Evolutionary conservation across 1,284 basidiomycete genomes (phyloP).

Genomic region (Agroathelia rolfsii): DNA sequence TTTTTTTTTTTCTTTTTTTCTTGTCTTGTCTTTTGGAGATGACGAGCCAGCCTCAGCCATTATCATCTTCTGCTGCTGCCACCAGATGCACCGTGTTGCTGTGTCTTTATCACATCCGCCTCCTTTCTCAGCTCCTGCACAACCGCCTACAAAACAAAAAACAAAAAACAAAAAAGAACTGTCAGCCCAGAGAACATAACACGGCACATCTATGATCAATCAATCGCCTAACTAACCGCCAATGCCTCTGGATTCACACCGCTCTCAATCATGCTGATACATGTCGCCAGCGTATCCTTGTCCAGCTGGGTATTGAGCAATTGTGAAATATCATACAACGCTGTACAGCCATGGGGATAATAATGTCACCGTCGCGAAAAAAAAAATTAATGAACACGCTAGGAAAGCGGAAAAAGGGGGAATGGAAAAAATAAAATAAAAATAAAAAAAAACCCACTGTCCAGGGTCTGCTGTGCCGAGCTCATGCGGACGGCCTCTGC

Average conservation of each 20-base stretch:
- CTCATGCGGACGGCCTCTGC: constrained; percentile 53
- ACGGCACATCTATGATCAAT: constrained; percentile 11
- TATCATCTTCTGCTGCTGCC: too few species aligned
- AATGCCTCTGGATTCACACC: constrained; percentile 81
- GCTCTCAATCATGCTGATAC: constrained; percentile 76
- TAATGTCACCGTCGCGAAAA: constrained; percentile 3
- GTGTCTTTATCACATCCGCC: constrained; percentile 28
- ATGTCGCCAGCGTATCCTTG: constrained; percentile 74
- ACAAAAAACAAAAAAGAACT: too few species aligned
- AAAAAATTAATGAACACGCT: neutral
- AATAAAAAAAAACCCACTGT: constrained; percentile 47
- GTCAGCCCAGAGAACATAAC: constrained; percentile 3
- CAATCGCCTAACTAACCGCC: constrained; percentile 68
- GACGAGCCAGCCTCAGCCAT: too few species aligned
- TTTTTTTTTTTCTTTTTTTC: too few species aligned
- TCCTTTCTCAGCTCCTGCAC: constrained; percentile 68
- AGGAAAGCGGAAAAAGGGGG: neutral
- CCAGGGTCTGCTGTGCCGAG: constrained; percentile 72
- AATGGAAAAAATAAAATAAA: neutral
- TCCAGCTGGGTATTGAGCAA: constrained; percentile 75
- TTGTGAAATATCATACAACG: constrained; percentile 74
- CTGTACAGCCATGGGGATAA: constrained; percentile 26
- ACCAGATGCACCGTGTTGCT: constrained; percentile 13
- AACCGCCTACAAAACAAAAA: constrained; percentile 53
- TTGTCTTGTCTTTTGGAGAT: too few species aligned